Base-by-base conservation (phyloP, 805 yeast genomes). In the Barnettozyma salicaria region DNA sequence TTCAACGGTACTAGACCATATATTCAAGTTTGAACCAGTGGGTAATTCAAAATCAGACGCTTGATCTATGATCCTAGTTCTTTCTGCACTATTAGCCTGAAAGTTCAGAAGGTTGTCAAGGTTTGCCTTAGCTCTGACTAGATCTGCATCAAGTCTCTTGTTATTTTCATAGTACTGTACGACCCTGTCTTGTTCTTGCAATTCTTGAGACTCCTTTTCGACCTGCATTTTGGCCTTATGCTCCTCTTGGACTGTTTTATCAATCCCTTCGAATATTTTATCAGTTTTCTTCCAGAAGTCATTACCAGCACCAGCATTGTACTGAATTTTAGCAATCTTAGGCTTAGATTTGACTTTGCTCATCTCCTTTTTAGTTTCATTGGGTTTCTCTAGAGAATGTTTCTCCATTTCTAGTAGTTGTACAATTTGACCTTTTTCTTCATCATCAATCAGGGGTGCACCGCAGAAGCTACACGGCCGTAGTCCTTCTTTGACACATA, bases 381-480 rank as follows among this genome's bases (percentile, higher is more conserved):
- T 45, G 46, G 32, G 56, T 29, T 55, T 64, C 45, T 67, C 59
- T 20, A 68, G 45, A 19, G 66, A 64, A 1, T 61, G 61, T 43
- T 70, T 79, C 52, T 83, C 92, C 12, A 60, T 50, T 30, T 67
- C 63, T 24, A 85, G 60, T 4, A 78, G 56, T 6, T 68, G 60
- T 20, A 72, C 59, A 27, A 86, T 79, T 36, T 74, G 77, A 4
- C 51, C 44, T 49, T 76, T 70, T 45, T 89, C 96, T n/a, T 70
- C 71, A 9, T 60, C 55, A 6, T 77, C 68, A 14, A 92, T 65
- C 28, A 92, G 60, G 23, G 77, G 81, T 19, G 68, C 56, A 0
- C 87, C 85, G 63, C 98, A 92, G 44, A 62, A 82, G 2, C 92
- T 72, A 53, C 99, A 92, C 4, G 92, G 92, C 42, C 89, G 92